Percentiles rank a stretch among this genome's conserved stretches.
phyloP scores from a whole-genome alignment of 1,139 yeast species.

The Sugiyamaella sp. region DNA sequence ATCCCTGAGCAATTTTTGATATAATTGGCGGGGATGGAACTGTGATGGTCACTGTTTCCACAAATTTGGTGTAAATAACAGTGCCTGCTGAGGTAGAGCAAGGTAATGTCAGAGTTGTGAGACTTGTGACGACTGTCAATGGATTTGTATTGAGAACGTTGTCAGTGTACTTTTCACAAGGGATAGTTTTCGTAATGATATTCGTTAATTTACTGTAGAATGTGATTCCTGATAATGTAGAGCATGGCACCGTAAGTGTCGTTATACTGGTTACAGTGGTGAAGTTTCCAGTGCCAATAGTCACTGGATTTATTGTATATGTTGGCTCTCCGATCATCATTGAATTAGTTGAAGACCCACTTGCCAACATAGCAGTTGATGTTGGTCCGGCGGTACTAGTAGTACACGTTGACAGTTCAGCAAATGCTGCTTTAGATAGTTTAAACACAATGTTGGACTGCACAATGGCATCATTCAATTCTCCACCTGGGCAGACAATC shows the following conservation, averaged over 20 bases:
- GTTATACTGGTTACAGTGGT: not conserved
- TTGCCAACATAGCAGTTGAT: too few relatives aligned
- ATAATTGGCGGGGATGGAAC: constrained; percentile 17
- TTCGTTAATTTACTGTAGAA: constrained; percentile 14
- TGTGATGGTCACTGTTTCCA: constrained; percentile 13
- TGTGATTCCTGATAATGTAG: constrained; percentile 13
- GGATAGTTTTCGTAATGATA: constrained; percentile 15
- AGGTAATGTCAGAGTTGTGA: constrained; percentile 18
- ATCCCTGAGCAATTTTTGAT: too few relatives aligned
- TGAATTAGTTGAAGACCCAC: too few relatives aligned
- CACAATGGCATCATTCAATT: constrained; percentile 14
- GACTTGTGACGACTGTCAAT: constrained; percentile 4
- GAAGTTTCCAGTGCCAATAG: too few relatives aligned
- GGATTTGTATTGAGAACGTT: not conserved
- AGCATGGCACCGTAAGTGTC: constrained; percentile 15
- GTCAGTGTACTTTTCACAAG: constrained; percentile 8
- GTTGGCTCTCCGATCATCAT: too few relatives aligned
- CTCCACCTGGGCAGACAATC: constrained; percentile 14
- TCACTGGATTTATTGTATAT: too few relatives aligned
- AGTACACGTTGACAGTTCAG: not conserved
- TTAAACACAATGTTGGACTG: constrained; percentile 12
- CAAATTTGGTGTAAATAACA: constrained; percentile 6
- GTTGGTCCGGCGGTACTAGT: too few relatives aligned
- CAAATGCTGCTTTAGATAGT: not conserved
- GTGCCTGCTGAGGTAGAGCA: constrained; percentile 18